Conservation (phyloP, 495 filamentous ascomycete genomes). For the Podospora pseudopauciseta region DNA sequence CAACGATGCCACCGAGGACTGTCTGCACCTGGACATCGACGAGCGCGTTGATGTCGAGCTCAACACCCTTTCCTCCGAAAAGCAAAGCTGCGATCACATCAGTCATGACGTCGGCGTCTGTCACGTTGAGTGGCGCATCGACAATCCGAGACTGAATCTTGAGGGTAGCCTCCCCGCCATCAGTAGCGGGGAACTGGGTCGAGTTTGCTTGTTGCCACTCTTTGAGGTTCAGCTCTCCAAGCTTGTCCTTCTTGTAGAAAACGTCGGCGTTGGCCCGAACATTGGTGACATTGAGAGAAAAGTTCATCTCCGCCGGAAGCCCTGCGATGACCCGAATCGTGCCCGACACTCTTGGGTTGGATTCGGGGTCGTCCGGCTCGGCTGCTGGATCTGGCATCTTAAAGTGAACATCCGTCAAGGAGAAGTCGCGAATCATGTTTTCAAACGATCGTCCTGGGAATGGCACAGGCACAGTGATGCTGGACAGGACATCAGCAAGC, state of each 20-base stretch:
- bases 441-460: slow-evolving; percentile 78
- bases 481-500: slow-evolving; percentile 74
- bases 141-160: slow-evolving; percentile 69
- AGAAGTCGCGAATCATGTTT: slow-evolving; percentile 79
- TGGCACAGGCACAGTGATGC: slow-evolving; percentile 77
- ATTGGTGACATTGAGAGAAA: slow-evolving; percentile 68
- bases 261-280: slow-evolving; percentile 76
- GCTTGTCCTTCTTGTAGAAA: slow-evolving; percentile 65
- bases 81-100: slow-evolving; percentile 71
- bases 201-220: slow-evolving; percentile 86
- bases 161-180: slow-evolving; percentile 54
- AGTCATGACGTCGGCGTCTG: slow-evolving; percentile 67
- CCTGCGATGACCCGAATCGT: slow-evolving; percentile 70
- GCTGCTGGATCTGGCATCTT: slow-evolving; percentile 73
- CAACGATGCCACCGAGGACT: slow-evolving; percentile 68
- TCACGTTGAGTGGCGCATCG: slow-evolving; percentile 76
- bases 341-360: slow-evolving; percentile 75
- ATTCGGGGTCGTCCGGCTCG: slow-evolving; percentile 67
- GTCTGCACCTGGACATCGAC: slow-evolving; percentile 81
- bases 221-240: slow-evolving; percentile 70
- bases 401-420: slow-evolving; percentile 78
- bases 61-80: slow-evolving; percentile 62
- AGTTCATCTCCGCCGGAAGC: slow-evolving; percentile 80
- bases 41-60: slow-evolving; percentile 68
- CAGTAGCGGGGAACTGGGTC: slow-evolving; percentile 54